Evolutionary conservation across 306 rosid genomes (phyloP).

Genomic region (Parietaria judaica): DNA sequence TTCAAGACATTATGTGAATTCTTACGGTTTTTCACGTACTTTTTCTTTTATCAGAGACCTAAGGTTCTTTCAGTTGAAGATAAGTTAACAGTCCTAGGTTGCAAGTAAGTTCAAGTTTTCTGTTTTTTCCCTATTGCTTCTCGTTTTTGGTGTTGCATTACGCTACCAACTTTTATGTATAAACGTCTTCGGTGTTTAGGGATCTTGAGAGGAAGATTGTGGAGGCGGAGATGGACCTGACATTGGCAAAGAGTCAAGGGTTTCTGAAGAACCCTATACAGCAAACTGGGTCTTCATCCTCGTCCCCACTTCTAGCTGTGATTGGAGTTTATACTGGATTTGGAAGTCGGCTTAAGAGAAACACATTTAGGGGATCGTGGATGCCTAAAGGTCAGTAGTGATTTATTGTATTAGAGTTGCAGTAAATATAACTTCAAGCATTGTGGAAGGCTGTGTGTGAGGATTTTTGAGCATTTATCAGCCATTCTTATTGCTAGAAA

Average conservation of each 20-base stretch:
- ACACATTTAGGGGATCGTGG: constrained; percentile 88
- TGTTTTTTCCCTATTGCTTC: not conserved
- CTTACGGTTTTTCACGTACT: not conserved
- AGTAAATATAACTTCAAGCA: not conserved
- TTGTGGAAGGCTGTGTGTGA: not conserved
- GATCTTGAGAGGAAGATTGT: constrained; percentile 92
- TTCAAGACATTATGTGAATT: not conserved
- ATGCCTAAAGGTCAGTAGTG: constrained; percentile 83
- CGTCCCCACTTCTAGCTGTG: constrained; percentile 74
- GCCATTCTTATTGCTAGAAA: not conserved
- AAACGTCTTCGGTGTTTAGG: constrained; percentile 26
- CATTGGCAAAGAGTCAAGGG: constrained; percentile 95
- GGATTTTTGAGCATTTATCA: not conserved
- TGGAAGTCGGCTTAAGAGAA: constrained; percentile 76
- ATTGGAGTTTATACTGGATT: constrained; percentile 96
- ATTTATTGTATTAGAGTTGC: not conserved
- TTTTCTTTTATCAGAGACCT: constrained; percentile 52
- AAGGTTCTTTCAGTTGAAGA: constrained; percentile 78
- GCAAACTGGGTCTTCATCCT: constrained; percentile 47
- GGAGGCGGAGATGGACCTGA: constrained; percentile 90
- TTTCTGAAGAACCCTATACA: constrained; percentile 53
- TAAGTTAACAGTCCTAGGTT: constrained; percentile 72
- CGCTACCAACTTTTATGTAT: not conserved
- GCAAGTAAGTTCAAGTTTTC: constrained; percentile 45
- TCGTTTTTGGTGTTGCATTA: not conserved